Conservation (phyloP, 345 rosid genomes). For the Syzygium aromaticum region DNA sequence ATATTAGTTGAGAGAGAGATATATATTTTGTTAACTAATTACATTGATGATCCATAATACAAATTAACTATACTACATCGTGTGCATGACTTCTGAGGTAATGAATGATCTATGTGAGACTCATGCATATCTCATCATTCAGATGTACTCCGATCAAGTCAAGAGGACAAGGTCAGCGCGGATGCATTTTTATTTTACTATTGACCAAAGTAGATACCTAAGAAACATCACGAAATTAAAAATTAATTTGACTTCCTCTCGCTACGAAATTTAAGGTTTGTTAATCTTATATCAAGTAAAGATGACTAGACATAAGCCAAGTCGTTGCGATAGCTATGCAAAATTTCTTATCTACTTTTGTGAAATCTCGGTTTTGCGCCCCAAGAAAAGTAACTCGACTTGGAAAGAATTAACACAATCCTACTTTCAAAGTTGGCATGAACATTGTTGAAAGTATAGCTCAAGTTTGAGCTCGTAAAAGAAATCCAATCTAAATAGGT, state of each 20-base stretch:
- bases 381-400: background rate
- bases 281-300: background rate
- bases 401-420: background rate
- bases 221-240: background rate
- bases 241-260: background rate
- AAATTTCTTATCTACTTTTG: background rate
- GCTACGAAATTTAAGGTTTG: background rate
- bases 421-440: background rate
- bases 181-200: background rate
- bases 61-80: background rate
- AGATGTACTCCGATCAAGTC: background rate
- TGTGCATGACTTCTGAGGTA: background rate
- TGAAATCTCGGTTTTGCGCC: background rate
- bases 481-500: background rate
- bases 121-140: background rate
- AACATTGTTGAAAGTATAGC: background rate
- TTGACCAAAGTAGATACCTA: background rate
- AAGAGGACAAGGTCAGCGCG: background rate
- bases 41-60: background rate
- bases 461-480: background rate
- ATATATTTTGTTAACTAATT: background rate
- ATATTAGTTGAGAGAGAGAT: slow-evolving; percentile 12
- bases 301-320: background rate
- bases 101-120: background rate
- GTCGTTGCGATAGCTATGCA: background rate